Conservation (phyloP, 2,329 filamentous ascomycete genomes). For the Fusarium sublunatum region DNA sequence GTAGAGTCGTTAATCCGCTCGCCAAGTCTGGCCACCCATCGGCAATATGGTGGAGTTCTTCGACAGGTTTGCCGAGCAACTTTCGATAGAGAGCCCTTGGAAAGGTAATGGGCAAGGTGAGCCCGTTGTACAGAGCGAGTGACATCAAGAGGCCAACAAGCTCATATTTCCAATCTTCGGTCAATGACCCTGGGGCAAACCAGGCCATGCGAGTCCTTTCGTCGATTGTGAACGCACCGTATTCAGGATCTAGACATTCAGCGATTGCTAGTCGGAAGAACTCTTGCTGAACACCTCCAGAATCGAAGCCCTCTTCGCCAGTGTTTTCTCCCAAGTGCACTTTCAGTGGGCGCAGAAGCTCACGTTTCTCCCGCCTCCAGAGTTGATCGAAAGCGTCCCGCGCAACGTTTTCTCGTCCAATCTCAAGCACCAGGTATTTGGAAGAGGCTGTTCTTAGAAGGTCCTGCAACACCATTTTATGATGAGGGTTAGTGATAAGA, state of each 20-base stretch:
- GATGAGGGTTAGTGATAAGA: conserved; percentile 66
- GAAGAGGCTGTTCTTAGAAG: conserved; percentile 74
- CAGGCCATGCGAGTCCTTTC: conserved; percentile 81
- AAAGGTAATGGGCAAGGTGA: conserved; percentile 91
- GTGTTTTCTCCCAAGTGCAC: conserved; percentile 84
- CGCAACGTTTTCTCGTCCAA: conserved; percentile 75
- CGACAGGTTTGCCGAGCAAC: conserved; percentile 75
- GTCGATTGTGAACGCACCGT: conserved; percentile 85
- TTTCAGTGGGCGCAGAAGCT: conserved; percentile 87
- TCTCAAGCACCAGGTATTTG: conserved; percentile 76
- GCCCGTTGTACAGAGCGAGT: conserved; percentile 90
- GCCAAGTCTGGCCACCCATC: conserved; percentile 90
- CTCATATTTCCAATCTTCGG: conserved; percentile 90
- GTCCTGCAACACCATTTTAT: conserved; percentile 71
- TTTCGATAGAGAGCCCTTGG: conserved; percentile 86
- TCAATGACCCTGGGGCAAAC: conserved; percentile 85
- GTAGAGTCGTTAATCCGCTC: conserved; percentile 76
- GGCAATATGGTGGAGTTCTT: conserved; percentile 78
- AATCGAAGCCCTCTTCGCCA: conserved; percentile 91
- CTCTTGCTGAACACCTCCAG: conserved; percentile 95
- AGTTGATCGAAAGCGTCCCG: conserved; percentile 85
- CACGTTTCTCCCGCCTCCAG: conserved; percentile 84
- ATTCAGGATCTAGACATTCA: conserved; percentile 81
- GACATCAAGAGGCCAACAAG: conserved; percentile 89
- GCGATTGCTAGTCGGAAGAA: conserved; percentile 89